phyloP scores from a whole-genome alignment of 148 eudicot genomes.

The Fagopyrum homotropicum region DNA sequence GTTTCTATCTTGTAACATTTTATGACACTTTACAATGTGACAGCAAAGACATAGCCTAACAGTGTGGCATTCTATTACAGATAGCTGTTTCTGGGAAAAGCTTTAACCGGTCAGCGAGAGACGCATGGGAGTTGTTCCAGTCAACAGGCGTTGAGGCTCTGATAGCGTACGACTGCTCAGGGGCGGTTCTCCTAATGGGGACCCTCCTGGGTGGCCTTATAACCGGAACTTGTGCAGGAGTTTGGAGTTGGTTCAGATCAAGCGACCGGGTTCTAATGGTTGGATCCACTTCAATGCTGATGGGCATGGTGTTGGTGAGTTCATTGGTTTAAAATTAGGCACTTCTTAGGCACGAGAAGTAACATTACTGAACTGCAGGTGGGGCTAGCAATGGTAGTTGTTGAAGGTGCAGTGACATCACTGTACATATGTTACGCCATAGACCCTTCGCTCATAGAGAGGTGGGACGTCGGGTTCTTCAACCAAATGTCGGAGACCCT shows the following conservation, averaged over 20 bases:
- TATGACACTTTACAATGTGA: too few relatives aligned
- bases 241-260: constrained; percentile 63
- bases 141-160: constrained; percentile 97
- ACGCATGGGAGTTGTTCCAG: constrained; percentile 97
- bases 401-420: constrained; percentile 91
- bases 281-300: constrained; percentile 85
- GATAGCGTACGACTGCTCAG: constrained; percentile 92
- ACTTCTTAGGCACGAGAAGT: neutral
- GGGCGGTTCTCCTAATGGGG: constrained; percentile 89
- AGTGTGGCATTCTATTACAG: constrained; percentile 23
- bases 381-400: constrained; percentile 88
- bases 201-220: constrained; percentile 81
- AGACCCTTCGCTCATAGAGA: constrained; percentile 67
- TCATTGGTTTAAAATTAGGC: neutral
- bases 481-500: constrained; percentile 71
- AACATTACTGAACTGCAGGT: constrained; percentile 31
- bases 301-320: constrained; percentile 96
- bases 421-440: constrained; percentile 86
- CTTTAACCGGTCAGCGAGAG: constrained; percentile 93
- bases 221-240: constrained; percentile 81
- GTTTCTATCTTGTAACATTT: neutral
- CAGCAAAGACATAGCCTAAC: neutral
- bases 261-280: constrained; percentile 76
- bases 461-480: constrained; percentile 80
- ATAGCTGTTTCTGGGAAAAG: constrained; percentile 92